These are phyloP conservation scores for Suhomyces bolitotheri DNA, from an alignment of 1,139 yeast species.

Conservation along the genomic window DNA sequence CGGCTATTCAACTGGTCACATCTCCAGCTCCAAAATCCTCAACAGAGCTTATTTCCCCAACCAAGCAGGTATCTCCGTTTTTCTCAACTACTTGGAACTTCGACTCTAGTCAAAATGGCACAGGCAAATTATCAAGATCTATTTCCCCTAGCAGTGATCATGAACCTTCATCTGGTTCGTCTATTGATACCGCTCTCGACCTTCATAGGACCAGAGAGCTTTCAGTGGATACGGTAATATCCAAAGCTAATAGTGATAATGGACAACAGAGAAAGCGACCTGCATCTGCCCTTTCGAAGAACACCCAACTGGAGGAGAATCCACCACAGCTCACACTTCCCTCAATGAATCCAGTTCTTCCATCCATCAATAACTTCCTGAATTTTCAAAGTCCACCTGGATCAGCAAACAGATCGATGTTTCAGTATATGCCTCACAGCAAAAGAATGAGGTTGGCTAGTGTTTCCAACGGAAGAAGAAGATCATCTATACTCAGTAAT, in stretches of 20 bases:
- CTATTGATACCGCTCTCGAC: slow-evolving; percentile 10
- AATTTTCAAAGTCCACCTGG: slow-evolving; percentile 13
- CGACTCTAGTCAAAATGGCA: slow-evolving; percentile 4
- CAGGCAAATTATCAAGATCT: slow-evolving; percentile 21
- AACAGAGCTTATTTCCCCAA: no score
- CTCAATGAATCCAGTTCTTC: slow-evolving; percentile 36
- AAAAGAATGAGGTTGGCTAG: slow-evolving; percentile 50
- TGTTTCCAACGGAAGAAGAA: slow-evolving; percentile 42
- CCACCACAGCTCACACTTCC: slow-evolving; percentile 25
- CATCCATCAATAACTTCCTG: slow-evolving; percentile 35
- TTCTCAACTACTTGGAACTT: slow-evolving; percentile 20
- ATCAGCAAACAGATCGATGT: slow-evolving; percentile 17
- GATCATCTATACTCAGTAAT: slow-evolving; percentile 55
- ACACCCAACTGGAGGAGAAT: slow-evolving; percentile 8
- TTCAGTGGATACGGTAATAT: slow-evolving; percentile 5
- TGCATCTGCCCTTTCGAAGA: slow-evolving; percentile 8
- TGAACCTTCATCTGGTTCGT: slow-evolving; percentile 11
- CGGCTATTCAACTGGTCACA: background rate
- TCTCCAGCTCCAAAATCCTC: background rate
- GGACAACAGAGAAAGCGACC: slow-evolving; percentile 14
- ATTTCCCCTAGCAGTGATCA: slow-evolving; percentile 25
- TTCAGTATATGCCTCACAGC: slow-evolving; percentile 54
- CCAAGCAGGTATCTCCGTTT: slow-evolving; percentile 4
- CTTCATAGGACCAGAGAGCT: slow-evolving; percentile 6
- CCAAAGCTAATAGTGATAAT: background rate